Evolutionary conservation across 2,329 filamentous ascomycete species (phyloP).

Genomic region (Diaporthe ampelina): DNA sequence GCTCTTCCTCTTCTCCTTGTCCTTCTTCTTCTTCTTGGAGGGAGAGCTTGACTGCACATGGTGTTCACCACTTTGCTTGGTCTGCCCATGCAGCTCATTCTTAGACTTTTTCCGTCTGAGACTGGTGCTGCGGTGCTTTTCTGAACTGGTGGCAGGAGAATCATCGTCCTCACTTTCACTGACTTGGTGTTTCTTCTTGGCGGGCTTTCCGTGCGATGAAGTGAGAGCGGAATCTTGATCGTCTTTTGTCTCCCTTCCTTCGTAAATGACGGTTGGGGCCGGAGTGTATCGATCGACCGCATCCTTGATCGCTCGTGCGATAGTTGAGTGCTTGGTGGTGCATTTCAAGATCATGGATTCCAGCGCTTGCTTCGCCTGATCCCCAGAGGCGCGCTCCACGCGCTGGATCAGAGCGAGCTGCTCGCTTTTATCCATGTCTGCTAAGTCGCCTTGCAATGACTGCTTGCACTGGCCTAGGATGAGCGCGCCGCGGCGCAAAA

Average conservation of each 20-base stretch:
- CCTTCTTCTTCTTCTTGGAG: neutral
- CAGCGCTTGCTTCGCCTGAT: neutral
- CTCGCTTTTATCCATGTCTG: neutral
- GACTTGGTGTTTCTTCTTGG: neutral
- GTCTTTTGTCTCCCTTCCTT: neutral
- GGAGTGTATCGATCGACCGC: neutral
- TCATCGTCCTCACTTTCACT: neutral
- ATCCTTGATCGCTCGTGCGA: conserved; percentile 11
- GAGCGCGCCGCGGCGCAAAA: no score
- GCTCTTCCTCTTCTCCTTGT: neutral
- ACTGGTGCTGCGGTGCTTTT: neutral
- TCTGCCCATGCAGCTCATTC: neutral
- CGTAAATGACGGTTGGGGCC: neutral
- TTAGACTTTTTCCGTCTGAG: neutral
- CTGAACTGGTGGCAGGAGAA: neutral
- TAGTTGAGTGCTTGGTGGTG: neutral
- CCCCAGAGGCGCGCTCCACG: neutral
- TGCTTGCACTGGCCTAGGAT: neutral
- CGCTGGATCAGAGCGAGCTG: neutral
- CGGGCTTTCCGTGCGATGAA: no score
- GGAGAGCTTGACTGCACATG: neutral
- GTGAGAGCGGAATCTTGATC: no score
- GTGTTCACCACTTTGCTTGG: no score
- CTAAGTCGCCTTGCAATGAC: no score
- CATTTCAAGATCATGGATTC: conserved; percentile 5